Conservation (phyloP, 768 basidiomycete species). For the Polyporus arcularius region DNA sequence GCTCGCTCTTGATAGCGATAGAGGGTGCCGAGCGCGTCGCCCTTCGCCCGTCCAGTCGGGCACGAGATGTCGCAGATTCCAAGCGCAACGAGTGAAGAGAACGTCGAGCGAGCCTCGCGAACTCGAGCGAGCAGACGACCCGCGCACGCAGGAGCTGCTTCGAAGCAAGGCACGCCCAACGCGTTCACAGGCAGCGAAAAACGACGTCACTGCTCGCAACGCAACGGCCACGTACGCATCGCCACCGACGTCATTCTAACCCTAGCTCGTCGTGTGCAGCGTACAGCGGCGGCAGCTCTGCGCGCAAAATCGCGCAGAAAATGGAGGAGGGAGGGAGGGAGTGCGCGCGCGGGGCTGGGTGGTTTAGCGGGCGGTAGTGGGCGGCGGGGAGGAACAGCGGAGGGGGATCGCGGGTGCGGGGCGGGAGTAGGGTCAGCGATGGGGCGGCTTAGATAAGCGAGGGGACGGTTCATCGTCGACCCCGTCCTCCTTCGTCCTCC, state of each 20-base stretch:
- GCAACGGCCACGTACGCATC: background rate
- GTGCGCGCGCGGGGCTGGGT: background rate
- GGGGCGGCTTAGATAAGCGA: conserved; percentile 14
- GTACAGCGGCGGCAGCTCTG: background rate
- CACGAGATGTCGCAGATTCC: too few relatives aligned
- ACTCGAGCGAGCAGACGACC: too few relatives aligned
- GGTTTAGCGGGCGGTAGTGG: background rate
- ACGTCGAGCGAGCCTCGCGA: too few relatives aligned
- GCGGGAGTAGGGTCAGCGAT: conserved; percentile 6
- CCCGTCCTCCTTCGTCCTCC: background rate
- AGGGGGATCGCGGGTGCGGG: background rate
- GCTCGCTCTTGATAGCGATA: too few relatives aligned
- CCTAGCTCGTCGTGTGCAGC: background rate
- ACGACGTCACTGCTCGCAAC: background rate
- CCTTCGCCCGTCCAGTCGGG: too few relatives aligned
- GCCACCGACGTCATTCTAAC: conserved; percentile 18
- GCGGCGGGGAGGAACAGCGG: background rate
- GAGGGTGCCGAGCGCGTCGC: too few relatives aligned
- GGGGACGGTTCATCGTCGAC: background rate
- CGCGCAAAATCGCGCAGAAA: background rate
- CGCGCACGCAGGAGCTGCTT: too few relatives aligned
- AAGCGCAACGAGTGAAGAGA: too few relatives aligned
- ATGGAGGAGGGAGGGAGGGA: background rate
- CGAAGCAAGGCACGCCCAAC: background rate
- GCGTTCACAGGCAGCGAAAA: background rate